Conservation (phyloP, 208 protist species). For the Acanthamoeba culbertsoni region DNA sequence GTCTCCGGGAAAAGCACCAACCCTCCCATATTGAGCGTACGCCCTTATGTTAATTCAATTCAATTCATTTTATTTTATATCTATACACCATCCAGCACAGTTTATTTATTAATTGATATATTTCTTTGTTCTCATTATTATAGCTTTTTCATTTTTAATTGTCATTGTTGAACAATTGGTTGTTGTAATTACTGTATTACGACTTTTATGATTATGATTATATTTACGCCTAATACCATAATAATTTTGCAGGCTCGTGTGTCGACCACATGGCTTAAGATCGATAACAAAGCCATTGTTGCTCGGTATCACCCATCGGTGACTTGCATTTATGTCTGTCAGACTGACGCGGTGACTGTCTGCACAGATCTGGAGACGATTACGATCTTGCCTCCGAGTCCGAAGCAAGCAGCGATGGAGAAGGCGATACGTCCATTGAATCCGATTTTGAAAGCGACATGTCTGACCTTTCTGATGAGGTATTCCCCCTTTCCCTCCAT, state of each 20-base stretch:
- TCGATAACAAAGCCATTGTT: conserved; percentile 3
- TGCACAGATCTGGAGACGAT: neutral
- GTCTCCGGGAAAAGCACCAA: neutral
- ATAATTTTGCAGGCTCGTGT: neutral
- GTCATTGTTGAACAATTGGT: no score
- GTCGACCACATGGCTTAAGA: neutral
- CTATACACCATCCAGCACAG: no score
- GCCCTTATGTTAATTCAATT: no score
- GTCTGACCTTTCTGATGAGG: neutral
- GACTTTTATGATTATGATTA: no score
- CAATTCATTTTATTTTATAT: no score
- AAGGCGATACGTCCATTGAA: neutral
- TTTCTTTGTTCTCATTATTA: neutral
- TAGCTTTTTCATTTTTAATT: neutral
- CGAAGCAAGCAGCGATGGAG: neutral
- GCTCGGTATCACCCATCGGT: neutral
- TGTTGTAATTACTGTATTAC: no score
- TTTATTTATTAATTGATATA: neutral
- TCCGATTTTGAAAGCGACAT: neutral
- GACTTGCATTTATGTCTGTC: no score
- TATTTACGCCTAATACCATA: no score
- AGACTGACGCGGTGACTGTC: neutral
- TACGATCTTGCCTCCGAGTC: neutral
- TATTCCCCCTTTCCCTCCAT: neutral
- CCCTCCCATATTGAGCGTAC: neutral